Base-by-base conservation (phyloP, 108 stramenopile genomes). In the Skeletonema potamos region DNA sequence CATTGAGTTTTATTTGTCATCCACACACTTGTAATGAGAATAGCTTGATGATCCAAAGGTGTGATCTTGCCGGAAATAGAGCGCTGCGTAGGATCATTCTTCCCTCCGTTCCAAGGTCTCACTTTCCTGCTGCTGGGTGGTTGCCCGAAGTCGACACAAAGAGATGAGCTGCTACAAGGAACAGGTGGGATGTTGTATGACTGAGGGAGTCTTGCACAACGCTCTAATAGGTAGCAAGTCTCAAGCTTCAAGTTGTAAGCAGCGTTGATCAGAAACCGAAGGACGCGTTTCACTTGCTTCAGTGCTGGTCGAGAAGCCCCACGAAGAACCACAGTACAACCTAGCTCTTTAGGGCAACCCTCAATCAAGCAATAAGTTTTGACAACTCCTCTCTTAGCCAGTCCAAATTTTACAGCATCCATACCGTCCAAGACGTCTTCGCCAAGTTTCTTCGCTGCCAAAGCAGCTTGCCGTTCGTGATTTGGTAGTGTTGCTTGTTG, bases 171-270 rank as follows among this genome's bases (percentile, higher is more conserved):
- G 65, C 80, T 83, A 12, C 84, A 70, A 22, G 85, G 87, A 54
- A 65, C 77, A 8, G 58, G 63, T 30, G 76, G 68, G 27, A 82
- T 64, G 58, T 70, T 63, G 59, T 77, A 91, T 2, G 68, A 68
- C 6, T 68, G 73, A 8, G 83, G 91, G 27, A 97, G 74, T 46
- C 81, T 74, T 32, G 86, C 94, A 66, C 89, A 81, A 56, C 98
- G 91, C 65, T 97, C 96, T 59, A 79, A 72, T 43, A 96, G 70
- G 77, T 93, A 98, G 43, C 89, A 83, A 11, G 92, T 91, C 81
- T 98, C 98, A 15, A 98, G 87, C 58, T 91, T 89, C 72, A 98
- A 84, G 65, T 96, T 96, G 87, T 98, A 98, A 2, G 96, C 95
- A 15, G 86, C 85, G 59, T 84, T 85, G 27, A 98, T 82, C 64